A percentile compares a stretch with the other conserved stretches of the same genome.
Evolutionary conservation across 2,329 filamentous ascomycete genomes (phyloP).

Genomic region (Botrytis pseudocinerea): DNA sequence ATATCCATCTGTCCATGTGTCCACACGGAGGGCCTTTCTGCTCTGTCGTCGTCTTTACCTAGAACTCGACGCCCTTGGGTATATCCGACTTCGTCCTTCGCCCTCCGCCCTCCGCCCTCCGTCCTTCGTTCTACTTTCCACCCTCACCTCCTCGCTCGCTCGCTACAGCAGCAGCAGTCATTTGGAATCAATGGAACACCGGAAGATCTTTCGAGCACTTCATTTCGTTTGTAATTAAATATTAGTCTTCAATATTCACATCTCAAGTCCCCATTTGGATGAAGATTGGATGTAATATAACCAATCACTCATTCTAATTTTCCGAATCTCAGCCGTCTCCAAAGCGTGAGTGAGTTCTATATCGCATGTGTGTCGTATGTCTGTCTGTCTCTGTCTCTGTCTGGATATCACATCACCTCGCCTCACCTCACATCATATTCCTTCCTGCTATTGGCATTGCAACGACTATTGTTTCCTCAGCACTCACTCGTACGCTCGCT

Average conservation of each 20-base stretch:
- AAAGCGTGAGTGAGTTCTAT: background rate
- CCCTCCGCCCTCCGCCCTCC: too few species aligned
- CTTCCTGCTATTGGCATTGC: accelerated
- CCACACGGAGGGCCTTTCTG: background rate
- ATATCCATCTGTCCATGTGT: background rate
- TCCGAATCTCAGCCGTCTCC: background rate
- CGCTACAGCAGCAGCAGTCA: background rate
- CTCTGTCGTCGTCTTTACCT: background rate
- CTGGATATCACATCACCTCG: too few species aligned
- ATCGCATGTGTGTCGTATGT: background rate
- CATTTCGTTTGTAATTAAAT: constrained; percentile 20
- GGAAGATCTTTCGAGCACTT: constrained; percentile 2
- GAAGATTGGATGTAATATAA: constrained; percentile 7
- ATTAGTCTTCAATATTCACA: background rate
- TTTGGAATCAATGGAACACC: constrained; percentile 15
- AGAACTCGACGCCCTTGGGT: background rate
- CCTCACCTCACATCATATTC: background rate
- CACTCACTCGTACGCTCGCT: too few species aligned
- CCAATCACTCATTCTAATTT: constrained; percentile 8
- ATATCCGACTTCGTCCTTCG: too few species aligned
- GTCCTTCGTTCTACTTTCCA: background rate
- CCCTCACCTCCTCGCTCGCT: background rate
- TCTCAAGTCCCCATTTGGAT: background rate
- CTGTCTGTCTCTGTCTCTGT: too few species aligned
- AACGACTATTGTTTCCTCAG: background rate